Percentiles rank a stretch among this genome's conserved stretches.
phyloP scores from a whole-genome alignment of 352 stramenopile species.

The Salisapilia sapeloensis region DNA sequence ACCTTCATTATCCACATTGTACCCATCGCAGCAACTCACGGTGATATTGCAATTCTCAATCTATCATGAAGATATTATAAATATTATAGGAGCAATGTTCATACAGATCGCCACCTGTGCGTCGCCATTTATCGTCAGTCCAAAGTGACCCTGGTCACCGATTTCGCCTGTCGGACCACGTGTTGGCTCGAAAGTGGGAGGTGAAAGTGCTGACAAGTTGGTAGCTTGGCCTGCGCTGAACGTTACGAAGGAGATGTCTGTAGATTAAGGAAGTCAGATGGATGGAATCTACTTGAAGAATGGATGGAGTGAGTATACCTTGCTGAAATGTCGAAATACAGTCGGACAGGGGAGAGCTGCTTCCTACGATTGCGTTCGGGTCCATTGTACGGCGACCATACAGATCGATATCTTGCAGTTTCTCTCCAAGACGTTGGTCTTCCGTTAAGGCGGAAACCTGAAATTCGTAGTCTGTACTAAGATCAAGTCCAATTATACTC shows the following conservation, averaged over 20 bases:
- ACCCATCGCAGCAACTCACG: constrained; percentile 72
- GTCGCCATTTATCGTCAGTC: constrained; percentile 77
- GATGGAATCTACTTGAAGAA: neutral
- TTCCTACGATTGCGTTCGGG: constrained; percentile 28
- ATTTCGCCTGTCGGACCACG: constrained; percentile 69
- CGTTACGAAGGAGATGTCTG: constrained; percentile 60
- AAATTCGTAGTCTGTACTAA: constrained; percentile 53
- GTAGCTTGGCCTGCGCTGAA: constrained; percentile 64
- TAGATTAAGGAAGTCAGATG: neutral
- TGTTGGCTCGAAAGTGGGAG: constrained; percentile 21
- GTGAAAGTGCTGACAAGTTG: constrained; percentile 34
- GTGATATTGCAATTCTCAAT: constrained; percentile 86
- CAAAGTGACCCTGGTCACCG: constrained; percentile 82
- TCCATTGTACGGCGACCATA: constrained; percentile 58
- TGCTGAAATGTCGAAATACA: constrained; percentile 30
- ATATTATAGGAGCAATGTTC: neutral
- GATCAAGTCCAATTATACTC: constrained; percentile 52
- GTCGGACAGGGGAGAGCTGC: constrained; percentile 15
- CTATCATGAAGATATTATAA: constrained; percentile 6
- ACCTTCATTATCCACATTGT: too few relatives aligned
- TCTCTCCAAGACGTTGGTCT: constrained; percentile 18
- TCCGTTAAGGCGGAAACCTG: constrained; percentile 64
- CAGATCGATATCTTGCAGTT: constrained; percentile 64
- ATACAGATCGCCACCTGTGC: constrained; percentile 23
- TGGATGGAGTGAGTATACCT: constrained; percentile 15